Conservation (phyloP, 176 grass and related monocot species). For the Aegilops bicornis region DNA sequence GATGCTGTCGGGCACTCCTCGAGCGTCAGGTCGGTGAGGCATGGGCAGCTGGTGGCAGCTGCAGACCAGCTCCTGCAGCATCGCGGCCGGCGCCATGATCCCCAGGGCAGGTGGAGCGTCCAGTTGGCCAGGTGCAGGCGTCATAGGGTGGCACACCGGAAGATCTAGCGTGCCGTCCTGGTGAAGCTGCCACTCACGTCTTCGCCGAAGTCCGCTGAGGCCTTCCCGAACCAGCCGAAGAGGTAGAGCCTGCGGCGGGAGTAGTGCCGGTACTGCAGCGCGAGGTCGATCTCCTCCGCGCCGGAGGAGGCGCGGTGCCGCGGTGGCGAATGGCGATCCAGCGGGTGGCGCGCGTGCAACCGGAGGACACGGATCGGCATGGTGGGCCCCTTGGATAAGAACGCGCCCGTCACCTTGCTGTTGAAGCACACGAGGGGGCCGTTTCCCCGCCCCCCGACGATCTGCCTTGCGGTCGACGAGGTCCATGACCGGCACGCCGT, state of each 20-base stretch:
- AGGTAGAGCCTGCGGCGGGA: neutral
- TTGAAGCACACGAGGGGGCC: neutral
- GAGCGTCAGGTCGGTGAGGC: neutral
- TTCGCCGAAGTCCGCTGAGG: neutral
- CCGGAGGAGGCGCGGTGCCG: neutral
- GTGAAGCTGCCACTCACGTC: neutral
- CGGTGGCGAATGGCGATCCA: neutral
- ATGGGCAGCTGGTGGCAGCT: neutral
- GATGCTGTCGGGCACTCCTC: neutral
- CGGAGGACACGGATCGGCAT: neutral
- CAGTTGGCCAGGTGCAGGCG: too few species aligned
- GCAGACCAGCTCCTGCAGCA: neutral
- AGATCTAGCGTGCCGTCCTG: too few species aligned
- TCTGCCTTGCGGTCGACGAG: neutral
- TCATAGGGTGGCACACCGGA: neutral
- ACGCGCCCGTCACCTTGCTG: neutral
- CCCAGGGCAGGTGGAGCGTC: too few species aligned
- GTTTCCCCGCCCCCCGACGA: too few species aligned
- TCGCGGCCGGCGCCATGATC: too few species aligned
- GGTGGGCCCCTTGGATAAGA: neutral
- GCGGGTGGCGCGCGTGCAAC: neutral
- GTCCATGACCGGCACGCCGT: neutral
- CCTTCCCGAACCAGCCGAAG: neutral
- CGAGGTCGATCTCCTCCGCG: neutral
- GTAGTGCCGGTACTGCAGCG: neutral